Evolutionary conservation across 169 alveolate species (phyloP), one percentile per base, ranked within the genome.

Genomic region (Eimeria tenella): DNA sequence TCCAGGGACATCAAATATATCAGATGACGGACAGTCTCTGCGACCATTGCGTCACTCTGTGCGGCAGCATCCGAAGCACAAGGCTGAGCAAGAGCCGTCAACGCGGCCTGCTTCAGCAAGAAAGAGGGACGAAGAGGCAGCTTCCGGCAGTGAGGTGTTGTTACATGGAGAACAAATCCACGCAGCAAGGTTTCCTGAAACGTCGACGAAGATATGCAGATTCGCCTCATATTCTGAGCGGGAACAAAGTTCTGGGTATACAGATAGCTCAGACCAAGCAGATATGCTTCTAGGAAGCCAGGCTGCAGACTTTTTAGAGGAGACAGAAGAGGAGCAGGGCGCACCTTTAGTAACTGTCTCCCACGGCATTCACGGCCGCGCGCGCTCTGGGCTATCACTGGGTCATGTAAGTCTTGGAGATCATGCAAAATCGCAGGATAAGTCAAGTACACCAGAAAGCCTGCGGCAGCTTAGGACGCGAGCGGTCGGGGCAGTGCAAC

Each of bases 361-460:
- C 53, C 88, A 79, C 55, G 7, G 88, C 73, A 19, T 79, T 21
- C 88, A 79, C 88, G 88, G 88, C 21, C 70, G 88, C 5, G 68
- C 88, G 50, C 88, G 88, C 55, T 4, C n/a, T 50, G 56, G 88
- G 70, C 65, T 56, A 17, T 23, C 23, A 21, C 21, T 19, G 56
- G 88, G 88, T 5, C 88, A 74, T 31, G 17, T 52, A 10, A 49
- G 19, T 50, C 63, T 23, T 0, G 3, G n/a, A 83, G 90, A 83
- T 5, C 31, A 31, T 50, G 77, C 25, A 31, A 83, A 83, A 42
- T n/a, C 65, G 5, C 90, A 60, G 13, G 90, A 83, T 74, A 83
- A 60, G 50, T 60, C 58, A 56, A 21, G 77, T 25, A 50, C 25
- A n/a, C 50, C 58, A 10, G 90, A 60, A 21, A 21, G 55, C 19